Percentiles rank a stretch among this genome's conserved stretches.
These are phyloP conservation scores for Xylariaceae sp. DNA, from an alignment of 2,329 filamentous ascomycete genomes.

Conservation along the genomic window DNA sequence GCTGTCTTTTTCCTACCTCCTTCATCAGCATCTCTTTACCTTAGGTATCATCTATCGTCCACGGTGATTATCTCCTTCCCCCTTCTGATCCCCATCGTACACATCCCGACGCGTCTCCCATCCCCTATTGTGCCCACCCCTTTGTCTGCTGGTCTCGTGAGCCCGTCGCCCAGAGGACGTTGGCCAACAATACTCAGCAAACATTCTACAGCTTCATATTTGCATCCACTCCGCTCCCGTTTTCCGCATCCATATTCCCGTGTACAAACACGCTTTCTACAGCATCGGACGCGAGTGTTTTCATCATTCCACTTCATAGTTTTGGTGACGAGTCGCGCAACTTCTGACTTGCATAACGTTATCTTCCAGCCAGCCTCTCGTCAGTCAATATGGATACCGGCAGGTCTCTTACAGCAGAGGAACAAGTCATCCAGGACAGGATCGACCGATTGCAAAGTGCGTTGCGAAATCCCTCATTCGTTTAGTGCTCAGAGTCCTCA, in stretches of 20 bases:
- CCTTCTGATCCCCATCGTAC: not conserved
- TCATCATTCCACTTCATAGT: not conserved
- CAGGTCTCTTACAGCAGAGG: conserved; percentile 32
- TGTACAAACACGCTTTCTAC: not conserved
- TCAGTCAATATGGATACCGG: conserved; percentile 21
- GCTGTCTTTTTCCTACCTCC: not conserved
- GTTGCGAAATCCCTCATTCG: conserved; percentile 17
- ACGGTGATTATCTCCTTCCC: conserved; percentile 7
- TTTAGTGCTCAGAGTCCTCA: conserved; percentile 18
- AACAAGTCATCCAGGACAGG: conserved; percentile 48
- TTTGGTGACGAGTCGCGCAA: not conserved
- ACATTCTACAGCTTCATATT: not conserved
- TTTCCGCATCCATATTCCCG: conserved; percentile 1
- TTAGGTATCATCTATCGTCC: conserved; percentile 6
- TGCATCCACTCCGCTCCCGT: not conserved
- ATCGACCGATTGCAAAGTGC: conserved; percentile 49
- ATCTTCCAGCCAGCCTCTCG: conserved; percentile 10
- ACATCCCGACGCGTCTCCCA: not conserved
- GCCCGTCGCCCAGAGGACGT: not conserved
- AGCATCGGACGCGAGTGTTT: not conserved
- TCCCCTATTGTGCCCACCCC: not conserved
- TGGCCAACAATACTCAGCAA: not conserved
- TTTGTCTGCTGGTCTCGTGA: conserved; percentile 2
- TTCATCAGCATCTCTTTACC: not conserved
- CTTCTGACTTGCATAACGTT: conserved; percentile 16